Base-by-base conservation (phyloP, 306 rosid species). In the Prunus fruticosa region DNA sequence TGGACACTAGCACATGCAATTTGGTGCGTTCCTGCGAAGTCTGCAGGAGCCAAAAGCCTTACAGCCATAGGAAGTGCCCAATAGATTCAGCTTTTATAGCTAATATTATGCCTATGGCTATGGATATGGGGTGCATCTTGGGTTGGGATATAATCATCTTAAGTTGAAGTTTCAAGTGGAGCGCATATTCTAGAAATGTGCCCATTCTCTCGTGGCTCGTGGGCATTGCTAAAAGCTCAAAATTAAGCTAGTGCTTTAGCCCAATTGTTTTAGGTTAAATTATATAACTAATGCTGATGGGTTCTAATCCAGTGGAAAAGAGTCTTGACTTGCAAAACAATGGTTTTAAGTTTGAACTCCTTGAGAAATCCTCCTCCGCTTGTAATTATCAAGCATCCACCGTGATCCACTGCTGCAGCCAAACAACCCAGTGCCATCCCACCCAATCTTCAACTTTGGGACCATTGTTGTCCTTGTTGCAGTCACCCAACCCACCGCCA, bases 11-110 rank as follows among this genome's bases (percentile, higher is more conserved):
- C 78, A 63, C 70, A 47, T 49, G 78, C 78, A 63, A 32, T 49
- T 30, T 72, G 70, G 71, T 74, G 78, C 62, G 67, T 57, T 67
- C 76, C 58, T 57, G 67, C 47, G 15, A 72, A 23, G 52, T 18
- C 66, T 72, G 66, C 3, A 56, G 66, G 23, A 16, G n/a, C 38
- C 41, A 25, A 52, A n/a, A 53, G 14, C 22, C 66, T 72, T 43
- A 56, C 25, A 72, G 61, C 76, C 67, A 4, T 57, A 56, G 76
- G 76, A 13, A 72, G 67, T 57, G 54, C 41, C 64, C 41, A 56
- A 12, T 22, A 41, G 23, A 38, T 10, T 57, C 53, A 72, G 67
- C 76, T 72, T 71, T 34, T 4, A 18, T 4, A 18, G 49, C 25
- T 34, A 64, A 34, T 18, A 0, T 15, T 52, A 1, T 34, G 69